Percentiles rank a stretch among this genome's conserved stretches.
Conservation (phyloP, 306 rosid species). For the Albizia julibrissin region DNA sequence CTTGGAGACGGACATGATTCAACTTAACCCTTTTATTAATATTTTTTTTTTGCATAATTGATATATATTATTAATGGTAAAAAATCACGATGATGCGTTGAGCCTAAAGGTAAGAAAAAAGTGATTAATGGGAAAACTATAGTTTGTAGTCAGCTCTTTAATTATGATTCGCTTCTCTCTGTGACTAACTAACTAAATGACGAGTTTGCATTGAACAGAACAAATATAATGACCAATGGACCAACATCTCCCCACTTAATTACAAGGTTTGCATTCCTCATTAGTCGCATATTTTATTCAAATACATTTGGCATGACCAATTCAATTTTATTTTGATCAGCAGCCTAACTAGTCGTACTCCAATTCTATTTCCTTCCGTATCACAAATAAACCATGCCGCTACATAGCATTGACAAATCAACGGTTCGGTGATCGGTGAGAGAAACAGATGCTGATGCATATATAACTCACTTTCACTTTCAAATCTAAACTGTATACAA, state of each 20-base stretch:
- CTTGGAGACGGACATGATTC: no score
- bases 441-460: no score
- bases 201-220: background rate
- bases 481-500: no score
- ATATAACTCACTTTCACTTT: no score
- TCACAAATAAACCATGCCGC: background rate
- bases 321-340: background rate
- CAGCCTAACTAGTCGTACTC: constrained; percentile 4
- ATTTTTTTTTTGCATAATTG: no score
- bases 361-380: background rate
- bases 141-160: background rate
- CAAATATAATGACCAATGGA: background rate
- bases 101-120: no score
- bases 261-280: background rate
- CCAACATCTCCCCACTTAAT: background rate
- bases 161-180: background rate
- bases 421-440: no score
- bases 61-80: no score
- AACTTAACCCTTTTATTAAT: no score
- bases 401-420: no score
- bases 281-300: background rate
- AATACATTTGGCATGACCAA: background rate
- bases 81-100: no score
- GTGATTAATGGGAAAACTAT: no score
- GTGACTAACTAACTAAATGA: background rate